phyloP scores from a whole-genome alignment of 345 rosid species.

The Cardamine resedifolia region DNA sequence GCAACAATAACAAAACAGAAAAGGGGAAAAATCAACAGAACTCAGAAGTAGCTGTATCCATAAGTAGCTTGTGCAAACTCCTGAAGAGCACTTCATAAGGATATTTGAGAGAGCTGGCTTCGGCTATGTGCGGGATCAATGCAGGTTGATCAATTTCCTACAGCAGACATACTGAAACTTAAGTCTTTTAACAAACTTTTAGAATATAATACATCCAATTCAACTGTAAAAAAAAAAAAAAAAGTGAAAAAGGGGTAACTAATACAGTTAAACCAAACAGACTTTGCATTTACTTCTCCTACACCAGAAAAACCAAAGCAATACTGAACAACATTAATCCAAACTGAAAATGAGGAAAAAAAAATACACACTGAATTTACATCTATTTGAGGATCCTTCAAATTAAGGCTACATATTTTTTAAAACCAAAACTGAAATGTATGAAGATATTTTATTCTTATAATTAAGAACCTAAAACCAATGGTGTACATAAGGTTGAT shows the following conservation, averaged over 20 bases:
- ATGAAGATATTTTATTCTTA: neutral
- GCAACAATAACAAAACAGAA: constrained; percentile 13
- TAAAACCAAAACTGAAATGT: neutral
- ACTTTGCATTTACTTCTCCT: constrained; percentile 11
- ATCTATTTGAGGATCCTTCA: constrained; percentile 4
- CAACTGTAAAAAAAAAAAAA: neutral
- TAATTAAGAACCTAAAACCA: neutral
- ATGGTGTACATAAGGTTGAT: neutral
- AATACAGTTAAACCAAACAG: neutral
- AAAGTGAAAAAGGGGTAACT: neutral
- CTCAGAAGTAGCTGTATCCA: constrained; percentile 99
- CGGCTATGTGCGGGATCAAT: constrained; percentile 97
- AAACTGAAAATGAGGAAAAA: constrained; percentile 11
- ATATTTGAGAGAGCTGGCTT: constrained; percentile 90
- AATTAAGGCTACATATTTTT: neutral
- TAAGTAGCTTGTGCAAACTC: constrained; percentile 90
- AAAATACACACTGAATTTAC: neutral
- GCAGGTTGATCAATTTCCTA: constrained; percentile 98
- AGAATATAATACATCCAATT: neutral
- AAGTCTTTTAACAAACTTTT: constrained; percentile 8
- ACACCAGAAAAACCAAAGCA: constrained; percentile 1
- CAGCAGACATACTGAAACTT: constrained; percentile 30
- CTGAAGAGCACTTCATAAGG: constrained; percentile 96
- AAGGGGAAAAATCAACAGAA: constrained; percentile 43
- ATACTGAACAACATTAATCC: constrained; percentile 8